Evolutionary conservation across 352 stramenopile genomes (phyloP), one percentile per base, ranked within the genome.

Genomic region (Phytopythium montanum): DNA sequence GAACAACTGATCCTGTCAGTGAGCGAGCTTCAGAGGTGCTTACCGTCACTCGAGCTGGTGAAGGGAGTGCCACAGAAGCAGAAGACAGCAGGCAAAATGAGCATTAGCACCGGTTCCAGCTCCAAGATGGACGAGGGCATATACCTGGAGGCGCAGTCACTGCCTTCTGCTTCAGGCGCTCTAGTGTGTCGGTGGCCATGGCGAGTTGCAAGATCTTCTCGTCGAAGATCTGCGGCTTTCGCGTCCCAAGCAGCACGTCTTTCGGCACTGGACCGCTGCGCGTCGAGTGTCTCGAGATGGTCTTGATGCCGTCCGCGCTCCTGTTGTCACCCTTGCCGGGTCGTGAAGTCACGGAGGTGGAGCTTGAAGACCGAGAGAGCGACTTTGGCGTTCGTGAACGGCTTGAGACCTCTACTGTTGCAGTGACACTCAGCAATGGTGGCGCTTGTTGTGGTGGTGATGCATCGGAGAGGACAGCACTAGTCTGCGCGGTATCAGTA

Each of bases 281-380:
- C 56, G 61, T 16, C 42, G 53, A 49, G 56, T 62, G 70, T 21
- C 78, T 69, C 4, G 75, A 76, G 45, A 91, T 75, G 0, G 77
- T 88, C 29, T 67, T 89, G 58, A 91, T 89, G 0, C 81, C 81
- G 28, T 89, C 81, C 29, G 72, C 61, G 34, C 75, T 84, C 51
- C 59, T 68, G 28, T 68, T 68, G 28, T 68, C 62, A 31, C n/a
- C 31, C 23, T 48, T 52, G 16, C 12, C 14, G n/a, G 25, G 55
- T 8, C 61, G 52, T 13, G n/a, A 51, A 0, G 44, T 6, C 10
- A 26, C 19, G 1, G 31, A 53, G 9, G 49, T 19, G 19, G 61
- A 23, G 5, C 62, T 66, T 21, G 65, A 55, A 34, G 68, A 75
- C 34, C 60, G 59, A 26, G 54, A 42, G 10, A 68, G 59, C 26